Evolutionary conservation across 371 early-diverging fungal species (phyloP), one percentile per base, ranked within the genome.

Genomic region (Syncephalastrum monosporum): DNA sequence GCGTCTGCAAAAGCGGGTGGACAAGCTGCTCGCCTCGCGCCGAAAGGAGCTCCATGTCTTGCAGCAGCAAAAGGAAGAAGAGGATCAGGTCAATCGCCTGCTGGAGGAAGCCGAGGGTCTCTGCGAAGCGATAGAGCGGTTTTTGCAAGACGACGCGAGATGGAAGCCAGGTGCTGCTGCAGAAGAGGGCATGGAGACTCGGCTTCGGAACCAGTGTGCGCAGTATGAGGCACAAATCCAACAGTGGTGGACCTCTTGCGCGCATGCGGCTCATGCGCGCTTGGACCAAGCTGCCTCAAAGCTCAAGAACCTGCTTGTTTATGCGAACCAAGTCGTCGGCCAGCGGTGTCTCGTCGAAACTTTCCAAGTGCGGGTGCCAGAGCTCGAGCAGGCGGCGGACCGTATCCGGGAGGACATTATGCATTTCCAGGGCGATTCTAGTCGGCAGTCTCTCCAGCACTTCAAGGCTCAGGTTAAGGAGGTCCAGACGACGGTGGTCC

Each of bases 61-160:
- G 14, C 63, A 69, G 24, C 63, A 68, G 21, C 63, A 63, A 13
- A 45, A 71, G 3, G 55, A 54, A 5, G 66, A 69, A 64, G 70
- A 74, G 50, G 42, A 56, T 3, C 52, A 45, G 15, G 63, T 74
- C 0, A 62, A 51, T 24, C 27, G 61, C 5, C 66, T 65, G 14
- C 29, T 77, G 21, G 24, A 29, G n/a, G 60, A 64, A 23, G 21
- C 71, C 1, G 33, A 56, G 23, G 47, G 55, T 3, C 44, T 54
- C 23, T 70, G 72, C 45, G 14, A 42, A 3, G n/a, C 25, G 2
- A 56, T 73, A 15, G 71, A 70, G 15, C 16, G n/a, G 0, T 79
- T 79, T 56, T 54, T 79, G 10, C 68, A 69, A 43, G 59, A 63
- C 5, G 61, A 70, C n/a, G 79, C 74, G 6, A 62, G 72, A 44